Conservation (phyloP, 805 yeast genomes). For the Yarrowia yakushimensis region DNA sequence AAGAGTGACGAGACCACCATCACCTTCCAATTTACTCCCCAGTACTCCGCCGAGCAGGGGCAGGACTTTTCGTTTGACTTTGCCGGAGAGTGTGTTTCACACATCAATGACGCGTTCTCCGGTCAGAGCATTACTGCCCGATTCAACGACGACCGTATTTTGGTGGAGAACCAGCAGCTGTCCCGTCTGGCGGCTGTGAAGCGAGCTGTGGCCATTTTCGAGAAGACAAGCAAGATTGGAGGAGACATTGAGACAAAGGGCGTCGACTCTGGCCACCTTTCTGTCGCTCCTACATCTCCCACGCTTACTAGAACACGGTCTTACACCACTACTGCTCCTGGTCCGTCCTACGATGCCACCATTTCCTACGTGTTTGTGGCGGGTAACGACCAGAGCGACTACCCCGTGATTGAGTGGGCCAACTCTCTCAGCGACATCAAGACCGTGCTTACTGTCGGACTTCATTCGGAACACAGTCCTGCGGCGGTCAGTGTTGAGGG, state of each 20-base stretch:
- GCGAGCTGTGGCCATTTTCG: slow-evolving; percentile 11
- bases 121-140: slow-evolving; percentile 72
- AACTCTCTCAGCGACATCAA: slow-evolving; percentile 16
- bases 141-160: slow-evolving; percentile 41
- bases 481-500: slow-evolving; percentile 20
- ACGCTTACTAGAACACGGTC: slow-evolving; percentile 1
- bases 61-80: slow-evolving; percentile 61
- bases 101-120: slow-evolving; percentile 71
- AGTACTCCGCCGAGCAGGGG: slow-evolving; percentile 46
- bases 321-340: slow-evolving; percentile 11
- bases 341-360: slow-evolving; percentile 21
- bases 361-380: slow-evolving; percentile 19
- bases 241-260: slow-evolving; percentile 8
- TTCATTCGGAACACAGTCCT: slow-evolving; percentile 14
- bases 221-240: slow-evolving; percentile 11
- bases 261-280: not conserved
- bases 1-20: slow-evolving; percentile 74
- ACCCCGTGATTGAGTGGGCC: slow-evolving; percentile 24
- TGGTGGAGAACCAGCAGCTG: slow-evolving; percentile 22
- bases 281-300: slow-evolving; percentile 5
- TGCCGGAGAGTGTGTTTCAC: slow-evolving; percentile 81
- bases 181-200: slow-evolving; percentile 20
- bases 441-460: slow-evolving; percentile 22
- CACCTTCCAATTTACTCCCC: slow-evolving; percentile 64
- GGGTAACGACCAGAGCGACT: slow-evolving; percentile 18